A percentile compares a stretch with the other conserved stretches of the same genome.
Conservation (phyloP, 2,329 filamentous ascomycete species). For the Sphaerostilbella broomeana region DNA sequence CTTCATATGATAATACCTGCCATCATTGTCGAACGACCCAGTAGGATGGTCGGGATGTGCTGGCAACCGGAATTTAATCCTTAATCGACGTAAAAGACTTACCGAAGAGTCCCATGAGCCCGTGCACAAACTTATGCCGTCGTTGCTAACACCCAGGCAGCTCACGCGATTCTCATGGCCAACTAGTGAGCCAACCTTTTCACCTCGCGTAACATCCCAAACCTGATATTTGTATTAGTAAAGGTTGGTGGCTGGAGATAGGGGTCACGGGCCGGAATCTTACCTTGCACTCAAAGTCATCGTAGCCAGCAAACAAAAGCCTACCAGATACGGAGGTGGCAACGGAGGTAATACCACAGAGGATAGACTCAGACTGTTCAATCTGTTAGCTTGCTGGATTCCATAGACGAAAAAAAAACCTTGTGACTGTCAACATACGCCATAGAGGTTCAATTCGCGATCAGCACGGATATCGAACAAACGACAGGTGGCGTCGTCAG, state of each 20-base stretch:
- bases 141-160: constrained; percentile 97
- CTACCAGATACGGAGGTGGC: constrained; percentile 95
- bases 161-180: constrained; percentile 98
- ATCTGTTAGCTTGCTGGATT: constrained; percentile 15
- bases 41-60: neutral
- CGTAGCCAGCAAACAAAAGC: constrained; percentile 92
- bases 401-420: neutral
- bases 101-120: constrained; percentile 99
- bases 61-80: too few relatives aligned
- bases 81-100: too few relatives aligned
- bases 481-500: constrained; percentile 93
- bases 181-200: constrained; percentile 93
- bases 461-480: constrained; percentile 97
- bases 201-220: constrained; percentile 93
- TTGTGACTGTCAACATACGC: constrained; percentile 40
- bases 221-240: too few relatives aligned
- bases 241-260: too few relatives aligned
- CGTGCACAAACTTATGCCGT: constrained; percentile 97
- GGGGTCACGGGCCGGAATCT: constrained; percentile 21
- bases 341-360: constrained; percentile 96
- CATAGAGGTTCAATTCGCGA: constrained; percentile 64
- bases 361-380: constrained; percentile 82
- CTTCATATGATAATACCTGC: neutral
- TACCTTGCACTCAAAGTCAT: constrained; percentile 99
- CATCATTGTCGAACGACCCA: neutral